Base-by-base conservation (phyloP, 139 green algal genomes). In the Spirogloea muscicola region DNA sequence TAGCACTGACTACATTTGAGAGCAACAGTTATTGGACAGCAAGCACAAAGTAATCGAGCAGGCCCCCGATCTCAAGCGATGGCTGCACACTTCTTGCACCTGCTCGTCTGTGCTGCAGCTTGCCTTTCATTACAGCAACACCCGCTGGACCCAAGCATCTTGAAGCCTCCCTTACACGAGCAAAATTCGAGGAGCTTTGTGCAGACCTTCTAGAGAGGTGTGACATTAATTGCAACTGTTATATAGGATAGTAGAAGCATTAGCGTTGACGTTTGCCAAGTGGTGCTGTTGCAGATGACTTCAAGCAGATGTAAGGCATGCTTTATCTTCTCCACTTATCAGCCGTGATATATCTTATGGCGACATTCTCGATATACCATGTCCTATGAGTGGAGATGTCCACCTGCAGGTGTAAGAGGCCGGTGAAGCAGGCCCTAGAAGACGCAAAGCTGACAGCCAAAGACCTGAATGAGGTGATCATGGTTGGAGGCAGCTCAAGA, bases 51-150 rank as follows among this genome's bases (percentile, higher is more conserved):
- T 55, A 31, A 31, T 55, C 21, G 46, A 21, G 21, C 21, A 21
- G 46, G 21, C 21, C 21, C 21, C 46, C 21, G 21, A 55, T n/a
- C 21, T 21, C 21, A 55, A 55, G 46, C 46, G n/a, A 55, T n/a
- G 46, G 46, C 21, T 21, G 46, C n/a, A 55, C 21, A 31, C 46
- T 21, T 55, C 21, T n/a, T 55, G 21, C n/a, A 55, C n/a, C n/a
- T 55, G 21, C 21, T 55, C 46, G n/a, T 55, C n/a, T 55, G 37
- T 6, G 16, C 43, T 69, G 60, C 60, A 74, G 55, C 59, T 84
- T 98, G 72, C 94, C 94, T 68, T 98, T 98, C 90, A 98, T 98
- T 87, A 98, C 94, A 40, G 94, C 94, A 68, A 97, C 93, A 43
- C 88, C 92, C 33, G 91, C 96, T 4, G 94, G 94, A 33, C 93